phyloP scores from a whole-genome alignment of 1,284 basidiomycete species.

The Melampsora larici-populina region DNA sequence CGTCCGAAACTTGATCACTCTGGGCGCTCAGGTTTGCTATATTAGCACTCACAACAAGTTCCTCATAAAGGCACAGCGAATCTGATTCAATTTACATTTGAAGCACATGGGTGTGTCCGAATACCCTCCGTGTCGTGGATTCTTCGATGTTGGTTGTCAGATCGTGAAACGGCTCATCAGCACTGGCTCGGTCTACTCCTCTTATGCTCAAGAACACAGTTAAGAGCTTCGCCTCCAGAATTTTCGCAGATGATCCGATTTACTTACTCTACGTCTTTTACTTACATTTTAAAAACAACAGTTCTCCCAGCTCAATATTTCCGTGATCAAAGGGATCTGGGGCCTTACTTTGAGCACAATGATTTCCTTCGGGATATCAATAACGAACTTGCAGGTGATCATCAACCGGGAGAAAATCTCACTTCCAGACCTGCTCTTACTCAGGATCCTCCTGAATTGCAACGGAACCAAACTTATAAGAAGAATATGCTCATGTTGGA shows the following conservation, averaged over 20 bases:
- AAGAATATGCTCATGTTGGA: constrained; percentile 49
- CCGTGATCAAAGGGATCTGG: constrained; percentile 50
- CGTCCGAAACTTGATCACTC: constrained; percentile 53
- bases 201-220: constrained; percentile 35
- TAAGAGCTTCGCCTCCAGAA: not conserved
- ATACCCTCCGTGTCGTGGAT: constrained; percentile 46
- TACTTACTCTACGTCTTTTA: not conserved
- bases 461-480: constrained; percentile 49
- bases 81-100: constrained; percentile 48
- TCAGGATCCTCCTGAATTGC: not conserved
- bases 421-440: not conserved
- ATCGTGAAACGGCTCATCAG: constrained; percentile 46
- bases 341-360: constrained; percentile 51
- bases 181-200: constrained; percentile 27
- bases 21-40: constrained; percentile 52
- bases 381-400: constrained; percentile 33
- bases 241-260: not conserved
- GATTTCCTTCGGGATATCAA: constrained; percentile 52
- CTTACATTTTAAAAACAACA: not conserved
- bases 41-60: not conserved
- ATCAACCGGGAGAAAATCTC: constrained; percentile 18
- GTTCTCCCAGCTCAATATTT: constrained; percentile 51
- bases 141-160: constrained; percentile 48
- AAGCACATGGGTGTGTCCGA: constrained; percentile 49
- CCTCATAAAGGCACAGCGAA: constrained; percentile 46